Conservation (phyloP, 106 monocot genomes). For the Phalaenopsis aphrodite region DNA sequence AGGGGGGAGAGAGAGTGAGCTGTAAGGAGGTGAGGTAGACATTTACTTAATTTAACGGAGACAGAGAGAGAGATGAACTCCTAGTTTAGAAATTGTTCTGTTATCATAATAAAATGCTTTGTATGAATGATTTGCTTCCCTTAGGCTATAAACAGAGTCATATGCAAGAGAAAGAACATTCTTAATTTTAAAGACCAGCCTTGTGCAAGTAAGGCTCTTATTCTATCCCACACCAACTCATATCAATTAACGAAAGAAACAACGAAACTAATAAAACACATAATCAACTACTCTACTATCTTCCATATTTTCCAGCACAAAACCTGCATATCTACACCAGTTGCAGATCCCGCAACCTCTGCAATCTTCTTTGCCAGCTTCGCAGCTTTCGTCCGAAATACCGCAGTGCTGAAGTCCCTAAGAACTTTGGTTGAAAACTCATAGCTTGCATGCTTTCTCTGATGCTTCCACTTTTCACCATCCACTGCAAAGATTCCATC, state of each 20-base stretch:
- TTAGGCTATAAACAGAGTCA: too few relatives aligned
- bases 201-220: too few relatives aligned
- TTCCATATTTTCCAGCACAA: background rate
- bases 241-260: background rate
- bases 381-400: conserved; percentile 13
- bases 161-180: too few relatives aligned
- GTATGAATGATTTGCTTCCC: too few relatives aligned
- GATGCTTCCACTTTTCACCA: conserved; percentile 27
- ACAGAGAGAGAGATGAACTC: too few relatives aligned
- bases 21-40: too few relatives aligned
- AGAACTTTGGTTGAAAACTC: conserved; percentile 27
- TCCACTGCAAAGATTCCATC: conserved; percentile 35
- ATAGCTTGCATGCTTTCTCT: conserved; percentile 31
- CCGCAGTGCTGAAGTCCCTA: conserved; percentile 20
- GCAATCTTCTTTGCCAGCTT: conserved; percentile 18
- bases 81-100: too few relatives aligned
- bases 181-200: too few relatives aligned
- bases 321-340: conserved; percentile 24
- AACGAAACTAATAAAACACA: background rate
- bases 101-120: too few relatives aligned
- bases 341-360: conserved; percentile 9
- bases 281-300: background rate
- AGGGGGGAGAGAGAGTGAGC: too few relatives aligned
- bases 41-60: too few relatives aligned
- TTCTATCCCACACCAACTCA: too few relatives aligned